Evolutionary conservation across 345 rosid species (phyloP), one percentile per base, ranked within the genome.

Genomic region (Syzygium oleosum): DNA sequence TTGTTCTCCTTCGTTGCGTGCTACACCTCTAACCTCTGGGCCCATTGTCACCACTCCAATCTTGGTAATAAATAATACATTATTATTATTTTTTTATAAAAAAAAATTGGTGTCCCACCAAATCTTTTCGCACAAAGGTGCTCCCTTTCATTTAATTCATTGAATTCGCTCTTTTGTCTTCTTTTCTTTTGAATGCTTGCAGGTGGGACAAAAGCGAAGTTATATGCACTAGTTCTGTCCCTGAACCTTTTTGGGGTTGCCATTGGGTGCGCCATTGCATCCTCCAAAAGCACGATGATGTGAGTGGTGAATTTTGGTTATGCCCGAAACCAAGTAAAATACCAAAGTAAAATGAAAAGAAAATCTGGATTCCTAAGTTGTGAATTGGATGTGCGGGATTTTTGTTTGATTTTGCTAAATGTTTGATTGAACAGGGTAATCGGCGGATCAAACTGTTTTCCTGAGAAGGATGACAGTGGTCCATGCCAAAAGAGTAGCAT

Each of bases 1-100:
- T 86, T 89, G 88, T 94, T 95, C 90, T 91, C 98, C 25, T 34
- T 93, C 8, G 94, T 95, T 85, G 92, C 95, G 84, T 93, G 89
- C 91, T 88, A 91, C 86, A 93, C 98, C 59, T 92, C 96, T 3
- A 19, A 84, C 43, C 95, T 95, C 51, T 93, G 93, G 0, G 90
- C 94, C 85, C 54, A 90, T 25, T 95, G 98, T 79, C 3, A 94
- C 87, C 90, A 87, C 13, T 85, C 98, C 58, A 91, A 89, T 73
- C 94, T 95, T 29, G 98, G 98, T 94, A 90, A 78, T 23, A 49
- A 16, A 22, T 84, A 55, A 46, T 15, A 55, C 4, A 55, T 43
- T 5, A 43, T 6, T 38, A 38, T 43, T 43, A 5, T 43, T 43
- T 43, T 43, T 4, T 41, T 41, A 41, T 5, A 43, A 1, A 6